Conservation (phyloP, 2,329 filamentous ascomycete species). For the Coniella lustricola region DNA sequence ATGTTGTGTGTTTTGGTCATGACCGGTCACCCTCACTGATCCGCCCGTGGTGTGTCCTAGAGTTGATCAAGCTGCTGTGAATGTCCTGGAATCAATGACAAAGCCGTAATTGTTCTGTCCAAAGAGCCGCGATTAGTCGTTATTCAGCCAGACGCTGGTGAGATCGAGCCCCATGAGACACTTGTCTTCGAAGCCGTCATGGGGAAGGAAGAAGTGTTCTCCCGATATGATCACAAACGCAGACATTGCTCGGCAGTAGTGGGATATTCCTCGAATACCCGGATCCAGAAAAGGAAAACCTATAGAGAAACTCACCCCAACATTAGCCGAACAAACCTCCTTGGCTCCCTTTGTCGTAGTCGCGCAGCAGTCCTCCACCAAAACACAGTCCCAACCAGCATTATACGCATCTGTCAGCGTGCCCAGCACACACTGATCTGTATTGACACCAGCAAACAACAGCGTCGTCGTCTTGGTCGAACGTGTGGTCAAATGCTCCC, state of each 20-base stretch:
- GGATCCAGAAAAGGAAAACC: neutral
- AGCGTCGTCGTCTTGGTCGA: constrained; percentile 31
- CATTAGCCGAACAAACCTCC: constrained; percentile 29
- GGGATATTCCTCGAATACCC: too few relatives aligned
- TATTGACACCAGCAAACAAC: constrained; percentile 53
- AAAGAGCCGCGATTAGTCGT: neutral
- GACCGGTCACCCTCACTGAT: too few relatives aligned
- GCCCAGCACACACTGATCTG: constrained; percentile 53
- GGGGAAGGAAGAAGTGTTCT: neutral
- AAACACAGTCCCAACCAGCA: constrained; percentile 47
- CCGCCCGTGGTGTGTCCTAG: too few relatives aligned
- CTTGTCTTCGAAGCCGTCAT: too few relatives aligned
- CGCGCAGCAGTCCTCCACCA: constrained; percentile 47
- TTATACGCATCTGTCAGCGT: constrained; percentile 49
- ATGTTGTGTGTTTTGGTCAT: too few relatives aligned
- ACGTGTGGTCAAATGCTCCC: constrained; percentile 27
- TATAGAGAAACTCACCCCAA: constrained; percentile 25
- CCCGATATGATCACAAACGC: neutral
- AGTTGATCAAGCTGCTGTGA: constrained; percentile 5
- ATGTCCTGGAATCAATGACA: constrained; percentile 18
- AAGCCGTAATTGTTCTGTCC: constrained; percentile 18
- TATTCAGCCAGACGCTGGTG: too few relatives aligned
- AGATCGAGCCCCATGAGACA: too few relatives aligned
- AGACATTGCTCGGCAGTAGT: neutral
- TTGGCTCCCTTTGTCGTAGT: constrained; percentile 37